Percentiles rank a stretch among this genome's conserved stretches.
These are phyloP conservation scores for Cinnamomum chago DNA, from an alignment of 164 flowering plant species.

Conservation along the genomic window DNA sequence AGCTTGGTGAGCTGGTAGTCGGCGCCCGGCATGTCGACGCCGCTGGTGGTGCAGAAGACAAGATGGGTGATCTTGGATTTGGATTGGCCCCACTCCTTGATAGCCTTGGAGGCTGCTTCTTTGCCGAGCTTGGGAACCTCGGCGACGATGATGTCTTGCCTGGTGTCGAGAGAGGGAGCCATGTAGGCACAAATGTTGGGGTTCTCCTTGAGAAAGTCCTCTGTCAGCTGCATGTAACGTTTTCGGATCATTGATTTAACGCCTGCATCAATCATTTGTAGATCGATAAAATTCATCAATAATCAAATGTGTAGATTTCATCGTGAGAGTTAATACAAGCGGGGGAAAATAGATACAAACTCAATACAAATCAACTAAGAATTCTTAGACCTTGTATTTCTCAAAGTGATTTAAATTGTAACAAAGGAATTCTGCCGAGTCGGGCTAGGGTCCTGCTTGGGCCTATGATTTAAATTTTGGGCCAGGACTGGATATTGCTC, in stretches of 20 bases:
- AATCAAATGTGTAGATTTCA: too few relatives aligned
- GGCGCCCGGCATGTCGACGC: neutral
- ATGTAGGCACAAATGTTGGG: constrained; percentile 15
- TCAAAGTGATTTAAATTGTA: too few relatives aligned
- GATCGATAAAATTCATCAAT: too few relatives aligned
- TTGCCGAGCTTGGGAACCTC: constrained; percentile 19
- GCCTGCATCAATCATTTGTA: constrained; percentile 5
- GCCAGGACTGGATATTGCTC: too few relatives aligned
- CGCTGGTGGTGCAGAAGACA: constrained; percentile 19
- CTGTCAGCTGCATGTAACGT: constrained; percentile 17
- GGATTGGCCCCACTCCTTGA: constrained; percentile 21
- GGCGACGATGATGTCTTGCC: constrained; percentile 17
- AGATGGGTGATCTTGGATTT: constrained; percentile 21
- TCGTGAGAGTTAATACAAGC: too few relatives aligned
- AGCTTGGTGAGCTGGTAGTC: too few relatives aligned
- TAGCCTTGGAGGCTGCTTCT: constrained; percentile 19
- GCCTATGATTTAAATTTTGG: too few relatives aligned
- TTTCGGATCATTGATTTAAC: constrained; percentile 16
- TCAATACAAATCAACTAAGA: too few relatives aligned
- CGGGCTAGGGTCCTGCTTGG: too few relatives aligned
- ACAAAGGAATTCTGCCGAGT: too few relatives aligned
- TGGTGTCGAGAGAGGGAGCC: constrained; percentile 19
- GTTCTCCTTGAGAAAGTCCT: constrained; percentile 15
- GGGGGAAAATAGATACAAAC: too few relatives aligned
- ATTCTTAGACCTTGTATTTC: too few relatives aligned